phyloP scores from a whole-genome alignment of 2,329 filamentous ascomycete genomes.

The Neurospora crassa region DNA sequence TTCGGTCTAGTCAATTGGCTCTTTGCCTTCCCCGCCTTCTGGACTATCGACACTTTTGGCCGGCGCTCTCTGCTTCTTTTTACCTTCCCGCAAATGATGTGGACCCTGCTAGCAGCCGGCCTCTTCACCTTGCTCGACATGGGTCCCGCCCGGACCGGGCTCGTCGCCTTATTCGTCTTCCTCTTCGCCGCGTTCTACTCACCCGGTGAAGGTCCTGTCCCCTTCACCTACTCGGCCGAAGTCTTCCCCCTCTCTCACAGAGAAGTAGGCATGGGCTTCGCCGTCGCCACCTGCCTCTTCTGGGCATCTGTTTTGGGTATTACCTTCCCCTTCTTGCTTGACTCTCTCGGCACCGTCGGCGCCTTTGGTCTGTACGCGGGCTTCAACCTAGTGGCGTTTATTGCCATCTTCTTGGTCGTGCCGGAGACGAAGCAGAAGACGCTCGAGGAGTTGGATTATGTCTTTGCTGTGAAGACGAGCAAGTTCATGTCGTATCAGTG shows the following conservation, averaged over 20 bases:
- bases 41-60: conserved; percentile 60
- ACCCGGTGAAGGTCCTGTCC: conserved; percentile 56
- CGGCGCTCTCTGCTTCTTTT: conserved; percentile 52
- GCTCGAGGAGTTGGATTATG: conserved; percentile 49
- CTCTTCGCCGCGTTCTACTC: conserved; percentile 54
- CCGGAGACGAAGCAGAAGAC: conserved; percentile 53
- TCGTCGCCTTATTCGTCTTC: conserved; percentile 51
- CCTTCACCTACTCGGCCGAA: conserved; percentile 60
- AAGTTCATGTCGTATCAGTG: conserved; percentile 49
- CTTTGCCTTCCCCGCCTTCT: conserved; percentile 55
- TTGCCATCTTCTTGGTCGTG: conserved; percentile 47
- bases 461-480: conserved; percentile 50
- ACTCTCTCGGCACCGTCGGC: conserved; percentile 32
- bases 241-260: conserved; percentile 62
- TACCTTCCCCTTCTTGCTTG: conserved; percentile 51
- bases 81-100: conserved; percentile 59
- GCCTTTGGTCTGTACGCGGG: conserved; percentile 46
- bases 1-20: conserved; percentile 58
- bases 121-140: conserved; percentile 43
- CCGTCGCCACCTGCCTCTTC: conserved; percentile 55
- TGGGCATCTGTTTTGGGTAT: conserved; percentile 52
- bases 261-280: conserved; percentile 62
- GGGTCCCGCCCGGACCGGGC: conserved; percentile 24
- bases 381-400: conserved; percentile 43
- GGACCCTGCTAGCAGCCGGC: conserved; percentile 55